Base-by-base conservation (phyloP, 257 asterid genomes). In the Salvia splendens region DNA sequence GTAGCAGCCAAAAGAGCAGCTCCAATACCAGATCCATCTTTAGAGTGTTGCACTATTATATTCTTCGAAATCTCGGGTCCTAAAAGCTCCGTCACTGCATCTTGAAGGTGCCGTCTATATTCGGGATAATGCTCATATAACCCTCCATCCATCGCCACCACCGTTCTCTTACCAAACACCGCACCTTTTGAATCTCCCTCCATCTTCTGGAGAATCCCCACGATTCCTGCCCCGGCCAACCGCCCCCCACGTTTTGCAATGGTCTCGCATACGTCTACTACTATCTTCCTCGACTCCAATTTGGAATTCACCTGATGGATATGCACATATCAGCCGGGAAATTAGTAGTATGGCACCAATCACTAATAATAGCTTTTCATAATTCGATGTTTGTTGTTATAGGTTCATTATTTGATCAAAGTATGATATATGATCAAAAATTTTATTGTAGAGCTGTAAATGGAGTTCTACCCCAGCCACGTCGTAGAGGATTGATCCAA, bases 101-200 rank as follows among this genome's bases (percentile, higher is more conserved):
- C 90, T 66, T 82, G 86, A 32, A 89, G 85, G 75, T 87, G 80
- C 4, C 41, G 73, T 69, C 85, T 79, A 74, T 89, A 87, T 28
- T 87, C 92, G 1, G 89, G 92, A 70, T 85, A 85, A 68, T 89
- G 82, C 74, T 89, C 96, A 12, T 89, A 89, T 68, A 89, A 71
- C 4, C 95, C 95, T 12, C 96, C 96, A 43, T 89, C 96, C 93
- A 87, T 87, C 0, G 96, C 96, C 80, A 89, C 95, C 17, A 84
- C 95, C 17, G 91, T 79, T 54, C 91, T 81, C 77, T 85, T 87
- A 36, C 93, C 95, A 20, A 85, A 89, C 3, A 82, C 61, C 4
- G 61, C 46, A 2, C 89, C 89, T 64, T 78, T 75, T 0, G 88
- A 80, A 61, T 89, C 91, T 46, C 67, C 75, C 72, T 89, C 95